These are phyloP conservation scores for Lactarius sanguifluus DNA, from an alignment of 768 basidiomycete genomes.

Conservation along the genomic window DNA sequence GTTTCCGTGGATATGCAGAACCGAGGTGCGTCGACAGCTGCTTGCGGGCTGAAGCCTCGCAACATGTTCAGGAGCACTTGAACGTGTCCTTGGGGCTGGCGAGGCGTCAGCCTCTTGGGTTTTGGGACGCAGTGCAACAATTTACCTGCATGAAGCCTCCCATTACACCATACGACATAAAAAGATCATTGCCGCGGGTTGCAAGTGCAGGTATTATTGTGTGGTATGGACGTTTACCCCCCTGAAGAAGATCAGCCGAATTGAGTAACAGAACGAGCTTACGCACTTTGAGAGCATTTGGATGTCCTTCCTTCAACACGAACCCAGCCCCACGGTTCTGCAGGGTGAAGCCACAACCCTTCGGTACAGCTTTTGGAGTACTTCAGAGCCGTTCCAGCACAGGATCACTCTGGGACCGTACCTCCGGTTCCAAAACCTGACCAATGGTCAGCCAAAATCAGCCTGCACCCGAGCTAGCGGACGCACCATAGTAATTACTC, in stretches of 20 bases:
- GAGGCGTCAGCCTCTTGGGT: conserved; percentile 10
- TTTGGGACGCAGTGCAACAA: background rate
- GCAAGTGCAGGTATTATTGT: conserved; percentile 94
- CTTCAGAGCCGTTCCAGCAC: background rate
- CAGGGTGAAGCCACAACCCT: conserved; percentile 93
- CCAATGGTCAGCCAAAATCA: background rate
- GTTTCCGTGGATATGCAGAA: conserved; percentile 92
- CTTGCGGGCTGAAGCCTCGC: conserved; percentile 83
- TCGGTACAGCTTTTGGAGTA: conserved; percentile 67
- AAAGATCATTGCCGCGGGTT: conserved; percentile 74
- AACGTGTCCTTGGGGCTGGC: conserved; percentile 90
- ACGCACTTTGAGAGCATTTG: conserved; percentile 74
- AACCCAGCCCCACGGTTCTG: conserved; percentile 94
- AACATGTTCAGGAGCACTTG: conserved; percentile 92
- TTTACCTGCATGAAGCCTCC: conserved; percentile 84
- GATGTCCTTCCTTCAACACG: conserved; percentile 73
- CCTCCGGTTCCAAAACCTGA: conserved; percentile 88
- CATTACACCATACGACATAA: conserved; percentile 90
- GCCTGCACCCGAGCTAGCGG: background rate
- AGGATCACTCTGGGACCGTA: conserved; percentile 32
- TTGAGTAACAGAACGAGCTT: background rate
- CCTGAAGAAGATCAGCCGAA: conserved; percentile 39
- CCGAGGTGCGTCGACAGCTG: conserved; percentile 90
- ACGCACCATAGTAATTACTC: conserved; percentile 78
- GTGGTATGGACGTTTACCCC: conserved; percentile 86